Evolutionary conservation across 2,329 filamentous ascomycete species (phyloP).

Genomic region (Aspergillus quadricinctus): DNA sequence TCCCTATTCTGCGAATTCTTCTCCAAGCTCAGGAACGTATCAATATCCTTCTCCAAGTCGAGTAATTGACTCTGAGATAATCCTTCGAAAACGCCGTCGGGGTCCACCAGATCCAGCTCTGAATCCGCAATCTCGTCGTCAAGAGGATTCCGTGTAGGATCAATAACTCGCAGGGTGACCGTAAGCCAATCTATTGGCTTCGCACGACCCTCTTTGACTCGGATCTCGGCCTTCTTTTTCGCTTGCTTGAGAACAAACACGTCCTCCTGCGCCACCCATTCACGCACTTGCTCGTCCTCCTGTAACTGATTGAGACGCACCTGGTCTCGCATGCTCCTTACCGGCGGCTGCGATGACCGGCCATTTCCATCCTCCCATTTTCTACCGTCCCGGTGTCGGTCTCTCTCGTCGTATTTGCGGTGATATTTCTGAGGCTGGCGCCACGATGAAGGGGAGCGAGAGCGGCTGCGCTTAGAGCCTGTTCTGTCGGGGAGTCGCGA

Average conservation of each 20-base stretch:
- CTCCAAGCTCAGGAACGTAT: conserved; percentile 74
- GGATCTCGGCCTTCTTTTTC: conserved; percentile 96
- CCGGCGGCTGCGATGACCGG: conserved; percentile 18
- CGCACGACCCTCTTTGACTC: conserved; percentile 84
- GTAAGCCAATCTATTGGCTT: conserved; percentile 92
- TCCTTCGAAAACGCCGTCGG: conserved; percentile 73
- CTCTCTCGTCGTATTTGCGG: conserved; percentile 31
- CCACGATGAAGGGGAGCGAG: conserved; percentile 40
- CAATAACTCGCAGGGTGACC: conserved; percentile 83
- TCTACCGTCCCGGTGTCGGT: conserved; percentile 21
- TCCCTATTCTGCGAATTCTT: conserved; percentile 71
- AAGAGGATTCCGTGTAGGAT: conserved; percentile 70
- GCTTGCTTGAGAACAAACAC: conserved; percentile 93
- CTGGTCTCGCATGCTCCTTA: conserved; percentile 41
- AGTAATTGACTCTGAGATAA: conserved; percentile 63
- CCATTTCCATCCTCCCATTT: conserved; percentile 20
- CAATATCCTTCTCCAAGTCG: conserved; percentile 79
- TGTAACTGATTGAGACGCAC: conserved; percentile 53
- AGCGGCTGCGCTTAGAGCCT: conserved; percentile 38
- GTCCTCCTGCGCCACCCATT: conserved; percentile 93
- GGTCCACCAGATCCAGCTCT: conserved; percentile 75
- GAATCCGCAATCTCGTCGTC: conserved; percentile 77
- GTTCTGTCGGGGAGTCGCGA: conserved; percentile 28
- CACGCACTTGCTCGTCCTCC: conserved; percentile 70
- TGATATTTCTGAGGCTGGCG: conserved; percentile 34